A percentile compares a stretch with the other conserved stretches of the same genome.
Evolutionary conservation across 2,329 filamentous ascomycete species (phyloP).

Genomic region (Neonectria coccinea): DNA sequence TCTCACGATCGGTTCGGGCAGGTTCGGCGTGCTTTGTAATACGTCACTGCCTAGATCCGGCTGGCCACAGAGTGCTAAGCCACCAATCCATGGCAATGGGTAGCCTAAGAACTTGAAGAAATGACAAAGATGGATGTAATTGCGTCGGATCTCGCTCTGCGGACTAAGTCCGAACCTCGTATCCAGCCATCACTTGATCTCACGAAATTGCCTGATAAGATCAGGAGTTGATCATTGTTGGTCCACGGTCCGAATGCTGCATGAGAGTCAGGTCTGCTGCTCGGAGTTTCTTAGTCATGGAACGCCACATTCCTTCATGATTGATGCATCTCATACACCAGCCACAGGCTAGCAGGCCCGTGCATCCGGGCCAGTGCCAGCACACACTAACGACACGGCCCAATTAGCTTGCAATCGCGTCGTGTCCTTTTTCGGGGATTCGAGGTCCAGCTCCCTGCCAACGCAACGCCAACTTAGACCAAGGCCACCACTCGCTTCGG

Average conservation of each 20-base stretch:
- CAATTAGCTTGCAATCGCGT: slow-evolving; percentile 49
- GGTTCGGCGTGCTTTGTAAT: slow-evolving; percentile 58
- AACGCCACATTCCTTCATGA: slow-evolving; percentile 11
- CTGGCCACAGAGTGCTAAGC: slow-evolving; percentile 4
- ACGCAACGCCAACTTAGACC: slow-evolving; percentile 34
- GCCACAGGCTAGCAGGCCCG: slow-evolving; percentile 4
- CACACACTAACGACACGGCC: slow-evolving; percentile 37
- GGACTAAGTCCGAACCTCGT: neutral
- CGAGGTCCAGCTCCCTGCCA: slow-evolving; percentile 37
- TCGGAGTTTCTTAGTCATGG: neutral
- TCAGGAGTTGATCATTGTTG: neutral
- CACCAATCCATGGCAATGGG: neutral
- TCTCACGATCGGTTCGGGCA: slow-evolving; percentile 34
- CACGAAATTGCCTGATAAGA: neutral
- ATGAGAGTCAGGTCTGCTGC: neutral
- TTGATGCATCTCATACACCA: slow-evolving; percentile 12
- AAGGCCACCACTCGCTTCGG: slow-evolving; percentile 20
- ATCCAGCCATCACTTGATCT: neutral
- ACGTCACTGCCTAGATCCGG: slow-evolving; percentile 45
- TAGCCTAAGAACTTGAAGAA: neutral
- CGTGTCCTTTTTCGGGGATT: slow-evolving; percentile 47
- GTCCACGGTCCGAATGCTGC: neutral
- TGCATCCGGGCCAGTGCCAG: slow-evolving; percentile 22
- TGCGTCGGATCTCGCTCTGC: neutral
- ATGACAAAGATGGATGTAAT: slow-evolving; percentile 6